Conservation (phyloP, 129 eudicot genomes). For the Flaveria robusta region DNA sequence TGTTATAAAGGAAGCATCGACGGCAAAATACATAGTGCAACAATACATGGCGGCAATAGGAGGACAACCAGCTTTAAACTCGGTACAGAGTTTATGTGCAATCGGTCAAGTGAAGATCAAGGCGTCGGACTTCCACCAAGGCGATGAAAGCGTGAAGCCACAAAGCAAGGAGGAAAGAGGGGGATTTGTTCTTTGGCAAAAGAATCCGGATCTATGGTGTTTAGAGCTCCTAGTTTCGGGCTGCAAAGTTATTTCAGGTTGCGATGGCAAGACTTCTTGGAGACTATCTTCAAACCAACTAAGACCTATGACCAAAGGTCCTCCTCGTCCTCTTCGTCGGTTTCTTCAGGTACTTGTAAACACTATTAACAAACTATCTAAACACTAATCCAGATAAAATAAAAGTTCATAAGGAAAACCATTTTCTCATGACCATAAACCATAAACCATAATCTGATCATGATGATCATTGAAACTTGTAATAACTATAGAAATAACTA, state of each 20-base stretch:
- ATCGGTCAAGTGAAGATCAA: constrained; percentile 77
- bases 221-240: constrained; percentile 80
- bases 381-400: neutral
- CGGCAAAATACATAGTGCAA: constrained; percentile 89
- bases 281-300: constrained; percentile 87
- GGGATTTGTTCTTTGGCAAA: constrained; percentile 92
- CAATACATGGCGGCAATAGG: constrained; percentile 98
- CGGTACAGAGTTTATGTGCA: constrained; percentile 84
- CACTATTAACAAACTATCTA: neutral
- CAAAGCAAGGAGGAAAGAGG: constrained; percentile 66
- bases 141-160: constrained; percentile 61
- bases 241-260: constrained; percentile 85
- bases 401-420: too few relatives aligned
- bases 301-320: constrained; percentile 67
- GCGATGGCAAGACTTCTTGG: constrained; percentile 87
- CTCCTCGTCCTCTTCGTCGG: constrained; percentile 92
- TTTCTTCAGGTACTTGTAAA: constrained; percentile 66
- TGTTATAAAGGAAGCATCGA: constrained; percentile 80
- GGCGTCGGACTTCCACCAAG: constrained; percentile 79
- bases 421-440: too few relatives aligned
- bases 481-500: neutral
- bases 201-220: constrained; percentile 81
- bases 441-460: neutral
- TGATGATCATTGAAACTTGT: neutral
- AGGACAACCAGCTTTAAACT: constrained; percentile 71